These are phyloP conservation scores for Kuraishia floccosa DNA, from an alignment of 805 yeast genomes.

Conservation along the genomic window DNA sequence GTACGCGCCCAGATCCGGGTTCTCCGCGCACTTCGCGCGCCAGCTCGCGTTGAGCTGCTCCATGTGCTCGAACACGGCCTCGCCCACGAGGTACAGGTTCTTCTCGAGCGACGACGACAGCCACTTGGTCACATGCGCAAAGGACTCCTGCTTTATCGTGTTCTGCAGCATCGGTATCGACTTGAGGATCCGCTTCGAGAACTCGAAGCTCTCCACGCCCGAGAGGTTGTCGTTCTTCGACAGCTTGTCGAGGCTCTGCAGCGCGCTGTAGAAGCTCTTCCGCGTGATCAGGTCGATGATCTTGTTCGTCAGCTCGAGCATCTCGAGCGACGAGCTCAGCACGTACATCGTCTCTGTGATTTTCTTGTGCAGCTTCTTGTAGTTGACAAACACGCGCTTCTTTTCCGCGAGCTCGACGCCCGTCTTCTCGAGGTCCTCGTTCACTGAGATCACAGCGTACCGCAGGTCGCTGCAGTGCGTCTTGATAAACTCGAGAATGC, in stretches of 20 bases:
- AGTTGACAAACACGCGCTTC: conserved; percentile 46
- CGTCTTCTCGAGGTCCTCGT: conserved; percentile 45
- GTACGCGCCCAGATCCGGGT: conserved; percentile 36
- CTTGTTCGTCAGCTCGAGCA: conserved; percentile 76
- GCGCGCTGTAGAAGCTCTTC: conserved; percentile 73
- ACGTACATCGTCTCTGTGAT: conserved; percentile 63
- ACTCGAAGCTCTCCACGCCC: conserved; percentile 55
- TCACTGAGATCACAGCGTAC: conserved; percentile 43
- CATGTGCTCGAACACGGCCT: conserved; percentile 40
- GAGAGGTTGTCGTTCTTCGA: conserved; percentile 49
- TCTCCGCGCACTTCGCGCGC: conserved; percentile 33
- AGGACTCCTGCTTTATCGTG: conserved; percentile 65
- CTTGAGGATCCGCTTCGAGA: conserved; percentile 59
- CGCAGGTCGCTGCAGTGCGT: conserved; percentile 43
- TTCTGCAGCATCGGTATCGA: conserved; percentile 69
- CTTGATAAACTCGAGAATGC: conserved; percentile 52
- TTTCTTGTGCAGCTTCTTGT: conserved; percentile 53
- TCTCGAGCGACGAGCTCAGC: conserved; percentile 64
- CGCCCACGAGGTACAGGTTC: conserved; percentile 50
- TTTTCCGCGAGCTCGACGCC: conserved; percentile 54
- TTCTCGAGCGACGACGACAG: conserved; percentile 50
- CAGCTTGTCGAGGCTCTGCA: conserved; percentile 71
- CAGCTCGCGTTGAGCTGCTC: conserved; percentile 48
- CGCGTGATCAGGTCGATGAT: conserved; percentile 71
- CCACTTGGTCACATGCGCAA: conserved; percentile 54